These are phyloP conservation scores for Spatholobus suberectus DNA, from an alignment of 306 rosid species.

Conservation along the genomic window DNA sequence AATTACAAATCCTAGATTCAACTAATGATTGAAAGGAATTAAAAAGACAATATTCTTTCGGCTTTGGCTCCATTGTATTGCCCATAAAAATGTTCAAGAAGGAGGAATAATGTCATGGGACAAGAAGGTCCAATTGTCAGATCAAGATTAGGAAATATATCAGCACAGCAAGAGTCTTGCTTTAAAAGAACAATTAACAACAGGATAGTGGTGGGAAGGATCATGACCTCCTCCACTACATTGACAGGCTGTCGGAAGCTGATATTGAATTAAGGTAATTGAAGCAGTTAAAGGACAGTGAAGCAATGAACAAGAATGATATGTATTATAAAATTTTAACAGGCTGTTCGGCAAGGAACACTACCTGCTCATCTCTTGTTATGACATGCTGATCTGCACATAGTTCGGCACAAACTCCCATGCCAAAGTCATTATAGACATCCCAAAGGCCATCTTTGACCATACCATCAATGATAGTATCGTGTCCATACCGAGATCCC, in stretches of 20 bases:
- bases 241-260: background rate
- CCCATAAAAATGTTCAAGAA: conserved; percentile 20
- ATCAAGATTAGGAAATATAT: conserved; percentile 28
- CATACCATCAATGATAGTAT: conserved; percentile 89
- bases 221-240: background rate
- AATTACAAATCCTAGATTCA: conserved; percentile 15
- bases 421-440: conserved; percentile 84
- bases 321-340: conserved; percentile 1
- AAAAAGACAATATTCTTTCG: background rate
- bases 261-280: background rate
- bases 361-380: conserved; percentile 89
- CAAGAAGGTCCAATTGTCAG: background rate
- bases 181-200: background rate
- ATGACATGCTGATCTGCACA: conserved; percentile 76
- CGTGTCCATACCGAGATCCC: conserved; percentile 90
- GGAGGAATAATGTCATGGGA: conserved; percentile 17
- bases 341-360: conserved; percentile 30
- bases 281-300: conserved; percentile 6
- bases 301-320: conserved; percentile 1
- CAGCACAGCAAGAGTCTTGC: conserved; percentile 1
- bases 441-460: conserved; percentile 98
- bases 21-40: conserved; percentile 26
- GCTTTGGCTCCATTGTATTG: background rate
- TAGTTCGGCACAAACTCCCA: conserved; percentile 91
- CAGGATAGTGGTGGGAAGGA: background rate